Evolutionary conservation across 768 basidiomycete genomes (phyloP).

Genomic region (Gyrodon lividus): DNA sequence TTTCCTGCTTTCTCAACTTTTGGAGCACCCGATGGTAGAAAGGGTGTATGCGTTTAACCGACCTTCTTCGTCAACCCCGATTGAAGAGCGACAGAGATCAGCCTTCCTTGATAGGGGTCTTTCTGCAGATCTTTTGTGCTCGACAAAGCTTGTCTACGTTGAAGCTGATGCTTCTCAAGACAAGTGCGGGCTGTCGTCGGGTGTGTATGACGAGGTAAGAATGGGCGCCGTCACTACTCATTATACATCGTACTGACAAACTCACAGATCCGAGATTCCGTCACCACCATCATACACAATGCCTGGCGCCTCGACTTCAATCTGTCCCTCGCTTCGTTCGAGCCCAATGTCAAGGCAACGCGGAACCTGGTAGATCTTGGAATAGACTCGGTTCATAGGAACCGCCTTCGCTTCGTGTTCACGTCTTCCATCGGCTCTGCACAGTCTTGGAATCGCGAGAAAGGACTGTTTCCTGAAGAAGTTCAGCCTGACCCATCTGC

Average conservation of each 20-base stretch:
- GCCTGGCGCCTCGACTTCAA: slow-evolving; percentile 50
- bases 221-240: background rate
- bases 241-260: background rate
- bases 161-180: slow-evolving; percentile 36
- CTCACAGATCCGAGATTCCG: slow-evolving; percentile 13
- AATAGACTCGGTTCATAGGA: slow-evolving; percentile 25
- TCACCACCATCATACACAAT: no score
- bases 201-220: slow-evolving; percentile 32
- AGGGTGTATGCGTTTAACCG: slow-evolving; percentile 37
- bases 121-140: slow-evolving; percentile 26
- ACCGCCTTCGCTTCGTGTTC: slow-evolving; percentile 22
- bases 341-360: slow-evolving; percentile 36
- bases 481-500: slow-evolving; percentile 25
- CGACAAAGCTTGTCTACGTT: slow-evolving; percentile 34
- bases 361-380: no score
- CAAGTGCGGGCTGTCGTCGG: slow-evolving; percentile 27
- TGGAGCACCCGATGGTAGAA: slow-evolving; percentile 20
- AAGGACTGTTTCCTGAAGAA: slow-evolving; percentile 35
- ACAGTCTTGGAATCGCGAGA: slow-evolving; percentile 22
- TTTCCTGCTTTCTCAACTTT: slow-evolving; percentile 31
- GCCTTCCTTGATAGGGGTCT: slow-evolving; percentile 37
- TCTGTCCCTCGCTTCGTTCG: slow-evolving; percentile 35
- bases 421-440: slow-evolving; percentile 23
- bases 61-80: slow-evolving; percentile 5
- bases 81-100: slow-evolving; percentile 27